Base-by-base conservation (phyloP, 208 protist species). In the Wallacemonas rigidus region DNA sequence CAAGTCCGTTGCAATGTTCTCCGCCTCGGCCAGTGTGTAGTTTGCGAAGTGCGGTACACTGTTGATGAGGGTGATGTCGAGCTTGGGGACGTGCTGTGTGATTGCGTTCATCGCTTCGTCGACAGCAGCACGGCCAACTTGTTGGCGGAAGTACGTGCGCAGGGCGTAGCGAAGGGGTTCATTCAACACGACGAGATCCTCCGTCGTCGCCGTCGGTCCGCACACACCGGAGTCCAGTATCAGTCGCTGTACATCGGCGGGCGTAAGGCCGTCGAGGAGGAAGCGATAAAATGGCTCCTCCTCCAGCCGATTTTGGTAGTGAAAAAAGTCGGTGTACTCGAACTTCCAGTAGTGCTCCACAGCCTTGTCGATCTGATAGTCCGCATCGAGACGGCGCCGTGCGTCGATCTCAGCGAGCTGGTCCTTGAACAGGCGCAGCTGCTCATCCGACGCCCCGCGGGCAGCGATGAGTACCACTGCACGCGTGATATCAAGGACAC, bases 321-420 rank as follows among this genome's bases (percentile, higher is more conserved):
- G 78, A 62, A 95, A 85, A 56, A 95, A 91, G 2, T 89, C 81
- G 0, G 75, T 74, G 82, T 95, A 97, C 58, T 91, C 67, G 53
- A 83, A 93, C 74, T 93, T 92, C 90, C 89, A 97, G 73, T 89
- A 97, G 44, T 81, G 79, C 75, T 95, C 91, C 2, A 92, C 79
- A 35, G 74, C 74, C 72, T 86, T 85, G 60, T 73, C 65, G 2
- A 83, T 81, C 47, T 81, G 76, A 57, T 85, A 75, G 51, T 94
- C 85, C 69, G 69, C 80, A 45, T 94, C 87, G 38, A 93, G 77
- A 41, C 79, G 72, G 4, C 35, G 51, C 3, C 92, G 81, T 3
- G 44, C 26, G 4, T 60, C 63, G 14, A 93, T 85, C 53, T 87
- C 87, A 14, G 80, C 51, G 9, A 93, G 61, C 67, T 93, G 89